phyloP scores from a whole-genome alignment of 106 monocot species.

The Chionographis japonica region DNA sequence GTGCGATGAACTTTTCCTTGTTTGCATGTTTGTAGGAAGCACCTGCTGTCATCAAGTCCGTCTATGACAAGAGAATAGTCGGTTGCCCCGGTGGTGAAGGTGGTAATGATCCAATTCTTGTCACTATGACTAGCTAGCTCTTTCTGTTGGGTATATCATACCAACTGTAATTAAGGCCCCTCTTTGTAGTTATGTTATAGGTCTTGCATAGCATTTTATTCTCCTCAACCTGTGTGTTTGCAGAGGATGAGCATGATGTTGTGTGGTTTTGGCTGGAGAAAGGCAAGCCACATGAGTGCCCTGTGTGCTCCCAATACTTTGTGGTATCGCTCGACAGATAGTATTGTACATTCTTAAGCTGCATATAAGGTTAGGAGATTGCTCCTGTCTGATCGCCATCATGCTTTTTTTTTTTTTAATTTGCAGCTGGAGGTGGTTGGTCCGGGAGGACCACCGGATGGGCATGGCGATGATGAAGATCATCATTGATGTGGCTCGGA shows the following conservation, averaged over 20 bases:
- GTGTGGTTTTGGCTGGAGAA: conserved; percentile 98
- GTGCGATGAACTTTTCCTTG: too few relatives aligned
- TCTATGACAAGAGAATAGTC: conserved; percentile 83
- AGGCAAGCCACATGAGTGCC: conserved; percentile 93
- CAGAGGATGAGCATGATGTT: conserved; percentile 99
- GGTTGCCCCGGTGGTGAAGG: conserved; percentile 98
- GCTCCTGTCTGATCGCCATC: background rate
- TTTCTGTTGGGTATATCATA: background rate
- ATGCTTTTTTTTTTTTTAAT: background rate
- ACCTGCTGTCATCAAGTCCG: conserved; percentile 81
- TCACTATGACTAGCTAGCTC: background rate
- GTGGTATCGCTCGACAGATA: conserved; percentile 31
- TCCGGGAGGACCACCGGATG: conserved; percentile 71
- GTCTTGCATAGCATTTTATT: background rate
- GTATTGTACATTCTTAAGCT: background rate
- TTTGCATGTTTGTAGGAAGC: conserved; percentile 60
- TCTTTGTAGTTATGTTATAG: too few relatives aligned
- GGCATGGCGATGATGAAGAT: conserved; percentile 54
- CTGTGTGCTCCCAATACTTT: conserved; percentile 95
- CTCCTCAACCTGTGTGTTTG: background rate
- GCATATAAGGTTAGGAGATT: background rate
- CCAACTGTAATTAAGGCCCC: background rate
- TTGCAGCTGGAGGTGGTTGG: conserved; percentile 82
- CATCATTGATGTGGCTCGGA: conserved; percentile 13
- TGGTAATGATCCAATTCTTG: conserved; percentile 37